Percentiles rank a stretch among this genome's conserved stretches.
phyloP scores from a whole-genome alignment of 257 asterid species.

The Nicotiana obtusifolia region DNA sequence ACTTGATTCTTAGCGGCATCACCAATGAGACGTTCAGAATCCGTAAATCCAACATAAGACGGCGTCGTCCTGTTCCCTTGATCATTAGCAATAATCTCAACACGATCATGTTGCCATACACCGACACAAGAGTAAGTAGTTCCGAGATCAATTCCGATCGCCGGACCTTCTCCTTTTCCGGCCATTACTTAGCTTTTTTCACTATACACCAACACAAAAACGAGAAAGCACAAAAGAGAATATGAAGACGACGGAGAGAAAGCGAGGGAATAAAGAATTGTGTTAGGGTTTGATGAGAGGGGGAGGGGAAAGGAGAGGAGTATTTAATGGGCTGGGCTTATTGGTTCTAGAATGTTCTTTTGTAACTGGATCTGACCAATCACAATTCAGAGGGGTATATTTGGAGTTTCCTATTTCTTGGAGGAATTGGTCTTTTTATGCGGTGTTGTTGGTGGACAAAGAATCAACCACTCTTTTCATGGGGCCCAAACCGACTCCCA shows the following conservation, averaged over 20 bases:
- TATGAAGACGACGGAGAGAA: neutral
- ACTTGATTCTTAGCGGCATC: constrained; percentile 40
- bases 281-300: neutral
- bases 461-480: neutral
- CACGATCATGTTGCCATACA: constrained; percentile 38
- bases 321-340: neutral
- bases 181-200: constrained; percentile 15
- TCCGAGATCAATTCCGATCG: constrained; percentile 36
- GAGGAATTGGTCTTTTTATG: neutral
- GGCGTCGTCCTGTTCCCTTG: constrained; percentile 41
- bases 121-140: constrained; percentile 33
- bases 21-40: constrained; percentile 30
- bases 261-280: neutral
- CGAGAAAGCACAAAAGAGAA: neutral
- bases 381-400: neutral
- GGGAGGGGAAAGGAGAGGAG: neutral
- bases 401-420: neutral
- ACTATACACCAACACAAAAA: neutral
- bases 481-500: neutral
- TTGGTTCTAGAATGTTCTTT: constrained; percentile 25
- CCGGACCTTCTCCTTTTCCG: constrained; percentile 33
- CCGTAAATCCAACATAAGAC: constrained; percentile 34
- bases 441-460: neutral
- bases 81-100: constrained; percentile 35
- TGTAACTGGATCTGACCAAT: neutral